These are phyloP conservation scores for Russula brevipes DNA, from an alignment of 768 basidiomycete species.

Conservation along the genomic window DNA sequence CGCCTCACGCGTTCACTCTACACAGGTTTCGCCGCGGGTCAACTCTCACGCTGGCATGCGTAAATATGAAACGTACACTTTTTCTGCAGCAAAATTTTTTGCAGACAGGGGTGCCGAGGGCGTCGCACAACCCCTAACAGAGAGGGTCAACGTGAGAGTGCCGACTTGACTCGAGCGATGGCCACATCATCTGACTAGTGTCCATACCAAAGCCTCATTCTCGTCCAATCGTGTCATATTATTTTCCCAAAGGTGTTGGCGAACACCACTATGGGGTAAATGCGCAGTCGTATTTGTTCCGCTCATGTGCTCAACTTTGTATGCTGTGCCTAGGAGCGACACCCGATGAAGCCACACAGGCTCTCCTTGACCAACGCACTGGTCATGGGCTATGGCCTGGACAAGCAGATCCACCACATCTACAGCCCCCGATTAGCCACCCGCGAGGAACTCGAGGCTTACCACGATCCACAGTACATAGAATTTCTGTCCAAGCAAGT, in stretches of 20 bases:
- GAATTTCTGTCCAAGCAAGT: constrained; percentile 88
- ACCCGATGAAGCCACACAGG: constrained; percentile 98
- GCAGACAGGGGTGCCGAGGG: constrained; percentile 68
- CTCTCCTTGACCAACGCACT: constrained; percentile 94
- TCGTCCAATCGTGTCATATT: constrained; percentile 90
- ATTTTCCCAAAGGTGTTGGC: constrained; percentile 90
- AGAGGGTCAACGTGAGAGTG: constrained; percentile 61
- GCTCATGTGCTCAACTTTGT: constrained; percentile 13
- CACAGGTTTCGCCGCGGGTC: background rate
- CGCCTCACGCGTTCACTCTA: background rate
- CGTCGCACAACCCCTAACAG: constrained; percentile 72
- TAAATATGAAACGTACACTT: constrained; percentile 40
- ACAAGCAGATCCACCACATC: constrained; percentile 90
- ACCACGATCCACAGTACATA: constrained; percentile 93
- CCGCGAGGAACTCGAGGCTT: constrained; percentile 79
- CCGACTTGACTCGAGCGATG: constrained; percentile 13
- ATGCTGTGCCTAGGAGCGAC: constrained; percentile 63
- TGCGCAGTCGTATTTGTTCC: background rate
- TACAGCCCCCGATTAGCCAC: constrained; percentile 88
- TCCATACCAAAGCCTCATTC: constrained; percentile 56
- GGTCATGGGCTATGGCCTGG: constrained; percentile 92
- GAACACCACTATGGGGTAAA: constrained; percentile 93
- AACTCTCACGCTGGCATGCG: constrained; percentile 8
- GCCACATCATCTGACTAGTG: background rate
- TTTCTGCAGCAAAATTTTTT: constrained; percentile 72